phyloP scores from a whole-genome alignment of 2,329 filamentous ascomycete species.

The Scedosporium boydii region DNA sequence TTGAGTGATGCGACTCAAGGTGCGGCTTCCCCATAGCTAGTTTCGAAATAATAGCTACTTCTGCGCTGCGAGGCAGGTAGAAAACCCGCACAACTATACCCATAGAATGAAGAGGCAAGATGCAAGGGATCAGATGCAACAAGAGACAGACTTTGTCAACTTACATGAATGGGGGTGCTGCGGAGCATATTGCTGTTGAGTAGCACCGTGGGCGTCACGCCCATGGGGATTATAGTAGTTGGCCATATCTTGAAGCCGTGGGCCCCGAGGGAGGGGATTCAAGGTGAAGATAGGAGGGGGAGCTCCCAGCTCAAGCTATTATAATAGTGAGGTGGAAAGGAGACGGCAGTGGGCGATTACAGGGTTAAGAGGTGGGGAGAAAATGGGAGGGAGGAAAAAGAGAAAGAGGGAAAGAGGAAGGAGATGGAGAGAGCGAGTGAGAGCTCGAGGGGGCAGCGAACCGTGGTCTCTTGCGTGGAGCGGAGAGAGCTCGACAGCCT shows the following conservation, averaged over 20 bases:
- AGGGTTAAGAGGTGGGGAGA: background rate
- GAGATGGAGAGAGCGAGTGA: background rate
- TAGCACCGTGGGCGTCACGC: background rate
- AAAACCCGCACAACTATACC: background rate
- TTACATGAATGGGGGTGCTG: background rate
- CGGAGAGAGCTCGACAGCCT: background rate
- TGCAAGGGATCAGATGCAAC: background rate
- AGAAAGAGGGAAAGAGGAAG: background rate
- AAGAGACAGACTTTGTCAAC: background rate
- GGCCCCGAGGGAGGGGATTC: background rate
- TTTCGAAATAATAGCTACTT: no score
- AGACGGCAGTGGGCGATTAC: background rate
- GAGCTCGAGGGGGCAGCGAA: background rate
- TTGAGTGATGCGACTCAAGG: no score
- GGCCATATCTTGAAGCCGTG: background rate
- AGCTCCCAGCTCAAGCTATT: background rate
- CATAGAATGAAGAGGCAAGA: background rate
- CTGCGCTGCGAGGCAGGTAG: no score
- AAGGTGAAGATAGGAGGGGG: background rate
- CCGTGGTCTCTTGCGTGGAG: background rate
- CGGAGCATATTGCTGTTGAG: background rate
- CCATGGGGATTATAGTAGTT: constrained; percentile 3
- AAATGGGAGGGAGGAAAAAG: background rate
- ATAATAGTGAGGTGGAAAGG: background rate
- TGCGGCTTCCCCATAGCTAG: no score